Conservation (phyloP, 768 basidiomycete genomes). For the Galerina sulciceps region DNA sequence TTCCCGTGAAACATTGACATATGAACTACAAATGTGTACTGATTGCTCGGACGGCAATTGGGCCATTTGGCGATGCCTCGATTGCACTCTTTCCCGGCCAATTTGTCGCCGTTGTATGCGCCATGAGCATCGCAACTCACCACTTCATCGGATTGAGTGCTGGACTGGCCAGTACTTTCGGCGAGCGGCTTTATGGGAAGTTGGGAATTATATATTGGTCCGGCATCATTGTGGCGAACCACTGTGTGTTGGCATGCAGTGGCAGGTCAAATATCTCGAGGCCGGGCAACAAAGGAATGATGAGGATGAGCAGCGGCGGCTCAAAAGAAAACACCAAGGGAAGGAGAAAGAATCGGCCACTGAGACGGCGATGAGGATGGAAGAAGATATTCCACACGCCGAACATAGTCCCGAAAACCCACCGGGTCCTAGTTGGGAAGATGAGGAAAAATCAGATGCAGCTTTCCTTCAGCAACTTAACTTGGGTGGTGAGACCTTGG, state of each 20-base stretch:
- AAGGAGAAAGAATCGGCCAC: too few relatives aligned
- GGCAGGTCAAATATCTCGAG: not conserved
- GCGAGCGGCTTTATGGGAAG: not conserved
- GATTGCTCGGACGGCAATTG: not conserved
- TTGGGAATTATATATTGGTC: not conserved
- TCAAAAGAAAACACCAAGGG: too few relatives aligned
- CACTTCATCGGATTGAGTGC: slow-evolving; percentile 3
- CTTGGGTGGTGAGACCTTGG: too few relatives aligned
- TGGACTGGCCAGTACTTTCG: slow-evolving; percentile 7
- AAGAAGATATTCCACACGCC: too few relatives aligned
- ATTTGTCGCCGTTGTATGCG: slow-evolving; percentile 2
- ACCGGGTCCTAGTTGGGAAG: too few relatives aligned
- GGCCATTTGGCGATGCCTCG: slow-evolving; percentile 1
- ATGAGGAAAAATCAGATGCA: too few relatives aligned
- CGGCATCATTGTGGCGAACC: not conserved
- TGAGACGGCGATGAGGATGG: too few relatives aligned
- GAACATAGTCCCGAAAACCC: too few relatives aligned
- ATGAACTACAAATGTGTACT: not conserved
- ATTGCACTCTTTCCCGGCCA: not conserved
- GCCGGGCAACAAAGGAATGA: too few relatives aligned
- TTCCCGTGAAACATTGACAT: not conserved
- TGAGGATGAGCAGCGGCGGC: too few relatives aligned
- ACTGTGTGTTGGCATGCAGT: not conserved
- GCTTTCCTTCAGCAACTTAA: too few relatives aligned
- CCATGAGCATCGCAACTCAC: not conserved